A percentile compares a stretch with the other conserved stretches of the same genome.
These are phyloP conservation scores for Thraustotheca clavata DNA, from an alignment of 352 stramenopile species.

Conservation along the genomic window DNA sequence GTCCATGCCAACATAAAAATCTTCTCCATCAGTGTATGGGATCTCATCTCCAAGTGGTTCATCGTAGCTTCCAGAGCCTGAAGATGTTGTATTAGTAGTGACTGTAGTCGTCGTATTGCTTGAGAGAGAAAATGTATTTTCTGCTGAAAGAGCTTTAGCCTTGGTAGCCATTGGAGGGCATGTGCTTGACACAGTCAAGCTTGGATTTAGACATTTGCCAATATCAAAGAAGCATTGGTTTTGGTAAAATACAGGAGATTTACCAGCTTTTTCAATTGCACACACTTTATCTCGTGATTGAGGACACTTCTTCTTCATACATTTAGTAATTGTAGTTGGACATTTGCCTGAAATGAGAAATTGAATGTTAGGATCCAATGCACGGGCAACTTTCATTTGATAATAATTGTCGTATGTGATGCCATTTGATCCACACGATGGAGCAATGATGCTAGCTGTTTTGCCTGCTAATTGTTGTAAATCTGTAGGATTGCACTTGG, in stretches of 20 bases:
- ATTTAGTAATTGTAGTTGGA: not conserved
- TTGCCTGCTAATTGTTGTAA: not conserved
- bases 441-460: not conserved
- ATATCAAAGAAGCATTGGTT: not conserved
- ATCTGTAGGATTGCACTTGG: not conserved
- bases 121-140: not conserved
- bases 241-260: not conserved
- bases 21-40: not conserved
- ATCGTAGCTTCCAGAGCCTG: not conserved
- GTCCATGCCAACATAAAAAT: not conserved
- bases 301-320: not conserved
- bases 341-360: not conserved
- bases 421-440: not conserved
- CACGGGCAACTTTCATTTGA: not conserved
- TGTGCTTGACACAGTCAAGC: not conserved
- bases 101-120: not conserved
- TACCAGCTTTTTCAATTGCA: not conserved
- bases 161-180: not conserved
- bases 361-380: not conserved
- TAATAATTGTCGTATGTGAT: constrained; percentile 3
- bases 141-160: not conserved
- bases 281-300: not conserved
- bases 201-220: not conserved
- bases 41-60: not conserved
- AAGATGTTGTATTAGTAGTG: not conserved